phyloP scores from a whole-genome alignment of 345 rosid species.

The Cochlearia excelsa region DNA sequence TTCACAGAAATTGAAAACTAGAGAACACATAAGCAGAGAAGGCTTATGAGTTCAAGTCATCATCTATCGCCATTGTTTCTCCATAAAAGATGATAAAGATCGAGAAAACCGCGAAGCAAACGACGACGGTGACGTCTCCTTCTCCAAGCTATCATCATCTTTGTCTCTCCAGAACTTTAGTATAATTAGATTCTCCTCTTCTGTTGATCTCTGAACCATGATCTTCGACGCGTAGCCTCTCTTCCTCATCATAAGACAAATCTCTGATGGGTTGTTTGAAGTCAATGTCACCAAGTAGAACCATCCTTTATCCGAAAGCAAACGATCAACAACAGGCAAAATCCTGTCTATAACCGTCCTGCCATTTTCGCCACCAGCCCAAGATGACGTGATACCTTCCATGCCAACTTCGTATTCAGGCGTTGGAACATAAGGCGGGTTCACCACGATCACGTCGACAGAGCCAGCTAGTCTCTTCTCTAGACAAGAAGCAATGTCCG shows the following conservation, averaged over 20 bases:
- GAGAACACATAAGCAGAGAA: background rate
- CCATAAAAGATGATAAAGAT: conserved; percentile 28
- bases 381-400: conserved; percentile 66
- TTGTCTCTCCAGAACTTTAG: conserved; percentile 62
- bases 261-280: conserved; percentile 52
- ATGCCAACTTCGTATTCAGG: conserved; percentile 81
- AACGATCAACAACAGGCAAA: conserved; percentile 52
- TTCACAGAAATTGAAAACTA: no score
- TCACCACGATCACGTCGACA: conserved; percentile 80
- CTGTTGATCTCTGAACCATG: conserved; percentile 72
- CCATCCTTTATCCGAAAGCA: conserved; percentile 78
- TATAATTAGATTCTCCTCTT: conserved; percentile 63
- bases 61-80: conserved; percentile 25
- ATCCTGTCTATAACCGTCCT: conserved; percentile 58
- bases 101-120: conserved; percentile 25
- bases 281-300: conserved; percentile 67
- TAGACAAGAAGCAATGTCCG: conserved; percentile 63
- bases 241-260: conserved; percentile 66
- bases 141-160: conserved; percentile 14
- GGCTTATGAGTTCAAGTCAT: background rate
- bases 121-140: conserved; percentile 22
- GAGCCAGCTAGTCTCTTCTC: conserved; percentile 61
- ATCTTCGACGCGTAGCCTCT: conserved; percentile 70
- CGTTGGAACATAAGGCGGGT: conserved; percentile 94
- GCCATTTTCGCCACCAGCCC: conserved; percentile 94